Percentiles rank a stretch among this genome's conserved stretches.
Conservation (phyloP, 495 filamentous ascomycete genomes). For the Parathielavia appendiculata region DNA sequence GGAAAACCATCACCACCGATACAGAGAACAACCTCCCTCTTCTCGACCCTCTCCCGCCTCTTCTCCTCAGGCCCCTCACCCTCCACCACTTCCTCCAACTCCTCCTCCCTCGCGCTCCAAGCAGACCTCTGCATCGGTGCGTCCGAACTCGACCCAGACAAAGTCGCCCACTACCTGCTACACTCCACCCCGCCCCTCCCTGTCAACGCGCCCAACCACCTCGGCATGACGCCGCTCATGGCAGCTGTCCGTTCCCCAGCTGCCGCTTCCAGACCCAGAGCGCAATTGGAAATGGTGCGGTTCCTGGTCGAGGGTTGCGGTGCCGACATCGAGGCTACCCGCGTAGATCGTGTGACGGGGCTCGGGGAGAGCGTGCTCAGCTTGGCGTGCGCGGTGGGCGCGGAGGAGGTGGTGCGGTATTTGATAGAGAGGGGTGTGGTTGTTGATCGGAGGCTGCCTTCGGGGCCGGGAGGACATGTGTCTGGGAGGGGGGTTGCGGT, state of each 20-base stretch:
- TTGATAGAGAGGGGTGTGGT: slow-evolving; percentile 20
- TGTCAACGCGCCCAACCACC: slow-evolving; percentile 20
- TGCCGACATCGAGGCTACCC: slow-evolving; percentile 18
- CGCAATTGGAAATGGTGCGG: slow-evolving; percentile 20
- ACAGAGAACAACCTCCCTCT: neutral
- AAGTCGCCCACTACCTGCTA: slow-evolving; percentile 16
- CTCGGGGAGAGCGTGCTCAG: slow-evolving; percentile 4
- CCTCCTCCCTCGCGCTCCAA: neutral
- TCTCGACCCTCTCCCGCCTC: slow-evolving; percentile 11
- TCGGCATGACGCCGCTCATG: slow-evolving; percentile 18
- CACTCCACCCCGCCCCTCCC: neutral
- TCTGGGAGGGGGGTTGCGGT: neutral
- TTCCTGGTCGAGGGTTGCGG: slow-evolving; percentile 24
- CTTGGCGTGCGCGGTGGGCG: slow-evolving; percentile 11
- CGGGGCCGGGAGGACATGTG: neutral
- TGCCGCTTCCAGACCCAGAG: neutral
- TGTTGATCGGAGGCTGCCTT: slow-evolving; percentile 2
- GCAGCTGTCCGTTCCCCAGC: slow-evolving; percentile 10
- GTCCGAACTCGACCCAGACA: slow-evolving; percentile 22
- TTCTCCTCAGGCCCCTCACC: neutral
- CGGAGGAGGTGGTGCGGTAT: slow-evolving; percentile 12
- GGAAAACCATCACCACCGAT: neutral
- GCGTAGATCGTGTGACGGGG: neutral
- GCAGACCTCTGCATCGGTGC: slow-evolving; percentile 22
- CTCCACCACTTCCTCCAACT: neutral